phyloP scores from a whole-genome alignment of 2,329 filamentous ascomycete species.

The Apiospora sp. region DNA sequence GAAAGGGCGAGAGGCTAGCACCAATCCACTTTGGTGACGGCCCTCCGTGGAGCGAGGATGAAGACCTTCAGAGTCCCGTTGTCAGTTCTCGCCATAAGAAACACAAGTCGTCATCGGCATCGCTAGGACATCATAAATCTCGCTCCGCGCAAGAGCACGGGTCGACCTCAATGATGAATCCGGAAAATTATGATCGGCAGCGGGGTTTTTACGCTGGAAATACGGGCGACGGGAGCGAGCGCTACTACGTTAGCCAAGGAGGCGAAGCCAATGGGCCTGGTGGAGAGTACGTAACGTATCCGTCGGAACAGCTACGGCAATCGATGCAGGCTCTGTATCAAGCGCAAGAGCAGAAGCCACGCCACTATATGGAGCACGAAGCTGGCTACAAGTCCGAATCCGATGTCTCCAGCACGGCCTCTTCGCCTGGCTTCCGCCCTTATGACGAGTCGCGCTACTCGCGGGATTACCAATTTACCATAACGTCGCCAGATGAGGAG shows the following conservation, averaged over 20 bases:
- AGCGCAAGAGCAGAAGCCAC: constrained; percentile 53
- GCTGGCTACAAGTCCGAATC: constrained; percentile 63
- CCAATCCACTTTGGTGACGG: constrained; percentile 87
- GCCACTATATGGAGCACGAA: constrained; percentile 54
- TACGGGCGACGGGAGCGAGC: constrained; percentile 75
- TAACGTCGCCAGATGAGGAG: constrained; percentile 93
- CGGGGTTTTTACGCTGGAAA: constrained; percentile 73
- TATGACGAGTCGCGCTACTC: constrained; percentile 84
- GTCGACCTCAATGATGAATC: constrained; percentile 52
- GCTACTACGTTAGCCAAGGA: constrained; percentile 76
- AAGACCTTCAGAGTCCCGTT: constrained; percentile 91
- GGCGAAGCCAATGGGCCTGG: constrained; percentile 78
- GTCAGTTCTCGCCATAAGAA: constrained; percentile 87
- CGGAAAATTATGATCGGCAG: constrained; percentile 63
- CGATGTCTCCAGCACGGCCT: constrained; percentile 64
- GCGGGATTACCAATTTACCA: constrained; percentile 92
- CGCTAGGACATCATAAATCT: constrained; percentile 54
- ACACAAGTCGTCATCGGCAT: constrained; percentile 74
- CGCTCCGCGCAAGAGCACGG: constrained; percentile 52
- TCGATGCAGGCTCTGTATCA: constrained; percentile 57
- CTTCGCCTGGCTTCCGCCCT: constrained; percentile 64
- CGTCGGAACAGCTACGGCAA: constrained; percentile 68
- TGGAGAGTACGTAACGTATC: constrained; percentile 83
- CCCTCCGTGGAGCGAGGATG: constrained; percentile 93
- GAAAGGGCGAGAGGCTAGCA: constrained; percentile 75